phyloP scores from a whole-genome alignment of 257 asterid genomes.

The Nyctanthes arbortristis region DNA sequence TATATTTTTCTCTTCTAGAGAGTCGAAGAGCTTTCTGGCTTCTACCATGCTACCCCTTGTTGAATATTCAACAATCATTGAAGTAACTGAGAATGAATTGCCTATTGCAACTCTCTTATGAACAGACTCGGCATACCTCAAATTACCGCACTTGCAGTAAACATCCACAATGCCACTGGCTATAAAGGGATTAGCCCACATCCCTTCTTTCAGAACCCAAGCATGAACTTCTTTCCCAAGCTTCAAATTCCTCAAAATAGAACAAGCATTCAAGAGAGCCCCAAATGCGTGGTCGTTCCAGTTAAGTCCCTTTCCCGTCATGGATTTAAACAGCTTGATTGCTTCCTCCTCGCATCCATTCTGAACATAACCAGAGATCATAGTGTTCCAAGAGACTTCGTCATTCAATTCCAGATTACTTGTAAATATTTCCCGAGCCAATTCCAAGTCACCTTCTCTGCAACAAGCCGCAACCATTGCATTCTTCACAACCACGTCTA shows the following conservation, averaged over 20 bases:
- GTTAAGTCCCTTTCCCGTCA: conserved; percentile 53
- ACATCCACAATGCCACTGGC: conserved; percentile 73
- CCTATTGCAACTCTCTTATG: conserved; percentile 28
- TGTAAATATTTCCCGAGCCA: conserved; percentile 53
- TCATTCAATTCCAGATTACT: conserved; percentile 54
- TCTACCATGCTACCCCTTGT: conserved; percentile 55
- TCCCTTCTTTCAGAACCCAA: conserved; percentile 63
- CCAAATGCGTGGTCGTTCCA: conserved; percentile 67
- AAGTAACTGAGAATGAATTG: conserved; percentile 56
- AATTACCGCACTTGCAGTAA: conserved; percentile 66
- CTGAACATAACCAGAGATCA: conserved; percentile 72
- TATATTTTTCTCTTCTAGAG: conserved; percentile 52
- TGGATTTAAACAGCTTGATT: conserved; percentile 48
- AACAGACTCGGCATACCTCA: conserved; percentile 60
- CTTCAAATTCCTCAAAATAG: conserved; percentile 54
- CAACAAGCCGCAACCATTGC: conserved; percentile 83
- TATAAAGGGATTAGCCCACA: conserved; percentile 56
- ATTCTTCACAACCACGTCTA: conserved; percentile 72
- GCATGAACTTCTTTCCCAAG: conserved; percentile 78
- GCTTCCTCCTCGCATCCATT: conserved; percentile 65
- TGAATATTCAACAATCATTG: conserved; percentile 76
- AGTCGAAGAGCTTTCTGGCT: conserved; percentile 70
- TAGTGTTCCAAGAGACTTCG: conserved; percentile 78
- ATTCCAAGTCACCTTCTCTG: conserved; percentile 73
- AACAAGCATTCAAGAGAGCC: conserved; percentile 65